phyloP scores from a whole-genome alignment of 495 filamentous ascomycete genomes.

The Penicillium ochrochloron region DNA sequence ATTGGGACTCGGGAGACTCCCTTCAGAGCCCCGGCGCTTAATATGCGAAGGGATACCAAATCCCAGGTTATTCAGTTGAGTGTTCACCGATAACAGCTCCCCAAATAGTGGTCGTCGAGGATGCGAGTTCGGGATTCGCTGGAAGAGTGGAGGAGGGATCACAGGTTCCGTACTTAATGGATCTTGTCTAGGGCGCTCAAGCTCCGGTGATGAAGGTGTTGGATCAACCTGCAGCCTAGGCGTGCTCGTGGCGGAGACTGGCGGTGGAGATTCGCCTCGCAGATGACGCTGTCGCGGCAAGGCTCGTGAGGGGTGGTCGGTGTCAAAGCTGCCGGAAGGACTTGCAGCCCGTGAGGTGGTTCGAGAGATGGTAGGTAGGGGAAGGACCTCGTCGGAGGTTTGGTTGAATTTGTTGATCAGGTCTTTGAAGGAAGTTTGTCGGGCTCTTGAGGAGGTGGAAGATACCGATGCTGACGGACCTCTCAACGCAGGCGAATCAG shows the following conservation, averaged over 20 bases:
- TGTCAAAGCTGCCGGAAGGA: conserved; percentile 37
- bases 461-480: conserved; percentile 23
- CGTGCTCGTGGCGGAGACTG: conserved; percentile 13
- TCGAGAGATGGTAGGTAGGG: conserved; percentile 44
- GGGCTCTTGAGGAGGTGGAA: conserved; percentile 36
- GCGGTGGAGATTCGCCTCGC: conserved; percentile 30
- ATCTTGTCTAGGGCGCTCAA: conserved; percentile 1
- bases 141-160: conserved; percentile 29
- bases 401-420: conserved; percentile 67
- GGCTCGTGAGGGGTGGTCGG: conserved; percentile 29
- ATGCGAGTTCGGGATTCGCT: conserved; percentile 28
- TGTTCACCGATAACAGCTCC: conserved; percentile 50
- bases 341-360: conserved; percentile 43
- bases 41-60: conserved; percentile 46
- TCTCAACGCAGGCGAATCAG: conserved; percentile 39
- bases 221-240: conserved; percentile 17
- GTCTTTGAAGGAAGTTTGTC: conserved; percentile 62
- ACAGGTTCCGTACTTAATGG: conserved; percentile 5
- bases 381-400: conserved; percentile 56
- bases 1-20: conserved; percentile 56
- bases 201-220: conserved; percentile 18
- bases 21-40: conserved; percentile 57
- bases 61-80: conserved; percentile 40
- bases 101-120: conserved; percentile 55
- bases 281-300: conserved; percentile 36